A percentile compares a stretch with the other conserved stretches of the same genome.
Conservation (phyloP, 1,139 yeast genomes). For the Hansenula sp. region DNA sequence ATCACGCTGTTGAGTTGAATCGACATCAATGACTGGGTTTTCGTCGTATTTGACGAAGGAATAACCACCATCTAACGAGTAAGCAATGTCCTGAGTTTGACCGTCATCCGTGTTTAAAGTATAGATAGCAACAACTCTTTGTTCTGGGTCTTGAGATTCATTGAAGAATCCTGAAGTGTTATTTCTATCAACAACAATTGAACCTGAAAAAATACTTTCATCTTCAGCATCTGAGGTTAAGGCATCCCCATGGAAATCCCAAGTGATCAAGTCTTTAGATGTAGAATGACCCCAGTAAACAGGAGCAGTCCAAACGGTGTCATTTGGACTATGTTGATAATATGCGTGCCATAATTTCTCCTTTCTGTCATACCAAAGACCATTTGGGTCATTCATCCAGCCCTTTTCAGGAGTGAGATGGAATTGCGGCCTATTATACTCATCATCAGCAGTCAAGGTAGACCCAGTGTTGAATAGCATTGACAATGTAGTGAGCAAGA, state of each 20-base stretch:
- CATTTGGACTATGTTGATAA: slow-evolving; percentile 32
- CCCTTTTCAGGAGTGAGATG: slow-evolving; percentile 24
- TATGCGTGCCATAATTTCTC: slow-evolving; percentile 28
- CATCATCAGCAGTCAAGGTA: not conserved
- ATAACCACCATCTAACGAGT: slow-evolving; percentile 33
- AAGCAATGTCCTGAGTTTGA: slow-evolving; percentile 31
- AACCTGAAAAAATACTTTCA: slow-evolving; percentile 32
- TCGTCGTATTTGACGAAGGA: slow-evolving; percentile 26
- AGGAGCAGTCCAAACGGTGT: slow-evolving; percentile 26
- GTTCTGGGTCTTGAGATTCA: slow-evolving; percentile 23
- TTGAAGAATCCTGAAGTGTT: slow-evolving; percentile 34
- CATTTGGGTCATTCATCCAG: slow-evolving; percentile 29
- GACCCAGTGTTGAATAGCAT: not conserved
- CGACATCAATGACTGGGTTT: slow-evolving; percentile 31
- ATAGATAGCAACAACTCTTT: slow-evolving; percentile 34
- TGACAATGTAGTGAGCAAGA: too few relatives aligned
- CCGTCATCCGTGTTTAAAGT: slow-evolving; percentile 25
- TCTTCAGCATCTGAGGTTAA: slow-evolving; percentile 23
- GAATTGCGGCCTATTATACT: slow-evolving; percentile 16
- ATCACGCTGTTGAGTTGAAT: slow-evolving; percentile 32
- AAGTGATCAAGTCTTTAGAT: slow-evolving; percentile 28
- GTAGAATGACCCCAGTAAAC: slow-evolving; percentile 35
- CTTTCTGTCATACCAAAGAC: slow-evolving; percentile 23
- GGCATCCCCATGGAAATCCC: slow-evolving; percentile 31
- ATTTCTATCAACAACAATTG: slow-evolving; percentile 31